Percentiles rank a stretch among this genome's conserved stretches.
phyloP scores from a whole-genome alignment of 2,329 filamentous ascomycete genomes.

The Penicillium frequentans region DNA sequence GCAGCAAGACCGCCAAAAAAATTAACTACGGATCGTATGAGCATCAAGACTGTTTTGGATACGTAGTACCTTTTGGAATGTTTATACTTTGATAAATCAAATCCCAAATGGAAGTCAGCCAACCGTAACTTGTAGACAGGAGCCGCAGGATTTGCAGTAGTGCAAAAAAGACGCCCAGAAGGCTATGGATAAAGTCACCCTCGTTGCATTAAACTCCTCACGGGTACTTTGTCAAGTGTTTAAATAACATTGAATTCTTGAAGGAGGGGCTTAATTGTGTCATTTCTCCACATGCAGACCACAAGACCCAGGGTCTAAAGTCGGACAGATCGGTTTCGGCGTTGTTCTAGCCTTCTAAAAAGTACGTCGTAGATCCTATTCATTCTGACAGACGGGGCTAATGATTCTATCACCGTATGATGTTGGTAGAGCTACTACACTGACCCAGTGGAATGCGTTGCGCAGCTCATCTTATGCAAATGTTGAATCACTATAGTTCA shows the following conservation, averaged over 20 bases:
- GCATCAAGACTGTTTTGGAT: not conserved
- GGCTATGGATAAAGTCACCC: not conserved
- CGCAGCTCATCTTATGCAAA: no score
- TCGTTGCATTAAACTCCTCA: not conserved
- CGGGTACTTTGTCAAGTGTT: not conserved
- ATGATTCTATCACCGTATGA: no score
- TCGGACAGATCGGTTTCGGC: not conserved
- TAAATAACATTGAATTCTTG: not conserved
- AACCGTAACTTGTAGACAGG: no score
- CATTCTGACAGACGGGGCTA: no score
- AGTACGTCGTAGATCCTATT: no score
- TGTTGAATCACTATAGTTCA: no score
- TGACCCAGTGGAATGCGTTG: no score
- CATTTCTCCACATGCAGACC: not conserved
- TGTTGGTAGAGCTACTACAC: no score
- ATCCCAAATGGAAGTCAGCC: not conserved
- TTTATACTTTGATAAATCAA: not conserved
- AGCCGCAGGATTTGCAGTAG: not conserved
- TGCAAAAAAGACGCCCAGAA: not conserved
- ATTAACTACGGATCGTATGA: not conserved
- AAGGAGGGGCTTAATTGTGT: not conserved
- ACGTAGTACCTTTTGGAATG: not conserved
- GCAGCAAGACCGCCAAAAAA: not conserved
- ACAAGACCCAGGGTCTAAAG: not conserved
- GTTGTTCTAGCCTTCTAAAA: no score